Conservation (phyloP, 2,329 filamentous ascomycete genomes). For the Alternaria brassicicola region DNA sequence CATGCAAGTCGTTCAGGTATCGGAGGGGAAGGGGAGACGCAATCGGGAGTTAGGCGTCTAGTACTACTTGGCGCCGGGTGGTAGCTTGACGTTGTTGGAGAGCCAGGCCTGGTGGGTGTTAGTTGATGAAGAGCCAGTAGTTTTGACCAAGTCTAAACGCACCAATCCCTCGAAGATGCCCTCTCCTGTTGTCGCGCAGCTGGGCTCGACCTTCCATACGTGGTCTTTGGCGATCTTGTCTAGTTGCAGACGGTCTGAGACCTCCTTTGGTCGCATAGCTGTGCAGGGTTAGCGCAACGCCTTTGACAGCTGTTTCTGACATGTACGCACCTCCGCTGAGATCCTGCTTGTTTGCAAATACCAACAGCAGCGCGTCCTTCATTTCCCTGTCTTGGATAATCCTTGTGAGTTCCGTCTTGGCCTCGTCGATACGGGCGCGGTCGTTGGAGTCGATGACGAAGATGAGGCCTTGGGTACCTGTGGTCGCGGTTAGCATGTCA, state of each 20-base stretch:
- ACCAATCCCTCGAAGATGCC: conserved; percentile 60
- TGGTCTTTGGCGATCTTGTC: conserved; percentile 59
- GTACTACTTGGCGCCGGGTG: conserved; percentile 43
- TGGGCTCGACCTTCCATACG: conserved; percentile 61
- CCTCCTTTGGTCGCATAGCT: conserved; percentile 59
- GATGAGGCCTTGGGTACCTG: conserved; percentile 95
- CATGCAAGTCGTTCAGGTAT: conserved; percentile 45
- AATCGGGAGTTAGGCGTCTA: conserved; percentile 7
- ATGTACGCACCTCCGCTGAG: conserved; percentile 73
- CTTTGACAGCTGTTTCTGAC: not conserved
- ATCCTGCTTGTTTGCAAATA: conserved; percentile 99
- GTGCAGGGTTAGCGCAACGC: conserved; percentile 19
- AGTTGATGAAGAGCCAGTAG: not conserved
- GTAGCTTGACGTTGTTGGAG: conserved; percentile 58
- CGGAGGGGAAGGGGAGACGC: conserved; percentile 15
- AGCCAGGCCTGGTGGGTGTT: conserved; percentile 51
- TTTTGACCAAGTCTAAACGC: conserved; percentile 15
- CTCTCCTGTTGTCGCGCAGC: conserved; percentile 60
- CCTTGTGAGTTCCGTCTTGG: conserved; percentile 92
- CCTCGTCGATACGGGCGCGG: conserved; percentile 96
- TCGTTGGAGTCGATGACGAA: conserved; percentile 99
- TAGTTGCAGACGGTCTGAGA: conserved; percentile 56
- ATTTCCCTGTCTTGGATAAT: conserved; percentile 99
- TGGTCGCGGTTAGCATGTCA: conserved; percentile 9
- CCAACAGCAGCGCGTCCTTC: conserved; percentile 92